Percentiles rank a stretch among this genome's conserved stretches.
Evolutionary conservation across 2,329 filamentous ascomycete species (phyloP).

Genomic region (Colletotrichum tropicale): DNA sequence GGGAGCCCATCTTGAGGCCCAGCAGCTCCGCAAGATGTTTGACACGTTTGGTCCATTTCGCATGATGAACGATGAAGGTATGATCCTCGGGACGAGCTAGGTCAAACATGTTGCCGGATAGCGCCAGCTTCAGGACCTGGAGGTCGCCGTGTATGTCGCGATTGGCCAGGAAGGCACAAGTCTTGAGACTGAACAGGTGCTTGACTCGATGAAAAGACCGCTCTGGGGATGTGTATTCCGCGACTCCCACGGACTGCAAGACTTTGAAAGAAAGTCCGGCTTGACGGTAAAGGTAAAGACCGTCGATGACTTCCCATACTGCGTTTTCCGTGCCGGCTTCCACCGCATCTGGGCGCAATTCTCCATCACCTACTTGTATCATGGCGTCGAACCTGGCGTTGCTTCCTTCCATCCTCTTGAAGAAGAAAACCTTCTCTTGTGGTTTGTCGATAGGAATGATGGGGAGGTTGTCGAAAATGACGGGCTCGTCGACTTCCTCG

Average conservation of each 20-base stretch:
- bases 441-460: not conserved
- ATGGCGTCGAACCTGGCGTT: not conserved
- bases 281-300: not conserved
- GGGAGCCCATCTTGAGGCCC: conserved; percentile 29
- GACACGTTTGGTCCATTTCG: conserved; percentile 33
- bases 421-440: not conserved
- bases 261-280: not conserved
- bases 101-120: not conserved
- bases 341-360: not conserved
- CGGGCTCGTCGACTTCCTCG: not conserved
- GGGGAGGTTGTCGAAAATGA: not conserved
- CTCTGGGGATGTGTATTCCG: accelerated
- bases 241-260: not conserved
- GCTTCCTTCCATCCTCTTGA: not conserved
- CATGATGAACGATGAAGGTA: conserved; percentile 26
- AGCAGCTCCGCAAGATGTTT: conserved; percentile 32
- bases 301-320: not conserved
- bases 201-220: too few relatives aligned
- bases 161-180: not conserved
- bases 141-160: not conserved
- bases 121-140: not conserved
- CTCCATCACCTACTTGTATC: not conserved
- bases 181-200: not conserved
- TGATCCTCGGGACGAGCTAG: not conserved
- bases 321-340: not conserved